phyloP scores from a whole-genome alignment of 1,284 basidiomycete species.

The Ustanciosporium gigantosporum region DNA sequence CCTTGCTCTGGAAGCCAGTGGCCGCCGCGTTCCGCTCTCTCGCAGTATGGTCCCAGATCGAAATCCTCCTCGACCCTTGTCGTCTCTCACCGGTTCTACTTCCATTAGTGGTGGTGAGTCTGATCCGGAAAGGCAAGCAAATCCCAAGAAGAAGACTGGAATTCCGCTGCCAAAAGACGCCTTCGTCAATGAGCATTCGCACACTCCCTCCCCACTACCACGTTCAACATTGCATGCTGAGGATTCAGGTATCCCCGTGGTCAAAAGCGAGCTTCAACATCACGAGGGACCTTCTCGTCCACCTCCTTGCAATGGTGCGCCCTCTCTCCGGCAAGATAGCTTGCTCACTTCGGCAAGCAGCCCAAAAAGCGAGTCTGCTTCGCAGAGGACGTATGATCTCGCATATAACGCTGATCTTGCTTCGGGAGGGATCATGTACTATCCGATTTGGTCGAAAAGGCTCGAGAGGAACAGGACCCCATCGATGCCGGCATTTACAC shows the following conservation, averaged over 20 bases:
- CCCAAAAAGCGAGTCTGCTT: not conserved
- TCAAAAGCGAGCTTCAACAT: too few species aligned
- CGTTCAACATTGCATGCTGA: not conserved
- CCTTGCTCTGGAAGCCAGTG: not conserved
- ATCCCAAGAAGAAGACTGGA: not conserved
- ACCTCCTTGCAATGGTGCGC: not conserved
- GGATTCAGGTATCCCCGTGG: not conserved
- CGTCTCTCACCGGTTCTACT: not conserved
- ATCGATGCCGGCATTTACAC: not conserved
- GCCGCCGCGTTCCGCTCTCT: not conserved
- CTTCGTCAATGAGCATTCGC: not conserved
- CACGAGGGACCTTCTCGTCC: too few species aligned
- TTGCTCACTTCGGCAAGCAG: not conserved
- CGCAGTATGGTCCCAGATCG: too few species aligned
- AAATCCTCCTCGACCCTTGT: not conserved
- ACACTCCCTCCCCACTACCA: not conserved
- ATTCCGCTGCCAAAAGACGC: not conserved
- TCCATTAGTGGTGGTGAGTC: not conserved
- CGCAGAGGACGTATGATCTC: not conserved
- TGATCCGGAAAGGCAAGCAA: not conserved
- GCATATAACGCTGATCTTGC: slow-evolving; percentile 11
- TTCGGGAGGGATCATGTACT: slow-evolving; percentile 16
- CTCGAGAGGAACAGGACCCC: not conserved
- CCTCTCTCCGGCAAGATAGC: not conserved
- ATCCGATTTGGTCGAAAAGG: slow-evolving; percentile 10